Evolutionary conservation across 352 stramenopile genomes (phyloP), one percentile per base, ranked within the genome.

Genomic region (Elongisporangium anandrum): DNA sequence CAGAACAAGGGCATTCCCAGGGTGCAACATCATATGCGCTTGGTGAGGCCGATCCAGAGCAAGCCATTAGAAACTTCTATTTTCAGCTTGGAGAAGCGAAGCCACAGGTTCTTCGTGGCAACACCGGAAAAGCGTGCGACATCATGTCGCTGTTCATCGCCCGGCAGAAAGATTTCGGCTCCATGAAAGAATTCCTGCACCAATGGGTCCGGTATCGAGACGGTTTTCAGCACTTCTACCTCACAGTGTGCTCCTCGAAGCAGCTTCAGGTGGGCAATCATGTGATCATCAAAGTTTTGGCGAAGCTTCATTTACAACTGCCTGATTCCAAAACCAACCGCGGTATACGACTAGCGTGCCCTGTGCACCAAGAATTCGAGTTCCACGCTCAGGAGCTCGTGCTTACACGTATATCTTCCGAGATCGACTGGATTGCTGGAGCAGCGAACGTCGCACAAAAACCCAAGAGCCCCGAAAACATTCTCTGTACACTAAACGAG

Each of bases 141-240:
- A 55, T 17, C 34, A 45, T 17, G 34, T 24, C 56, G 2, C 52
- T 69, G 22, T 63, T 71, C 26, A 52, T 56, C 2, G 59, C 72
- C 19, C 54, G 76, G 49, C 68, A 78, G 50, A 59, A 62, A 34
- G 69, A 81, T 52, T 86, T 86, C 48, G 59, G 59, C 45, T 74
- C 71, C 9, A 59, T 79, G 2, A 59, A 79, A n/a, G 72, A 68
- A 2, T 48, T 83, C 4, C 70, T 64, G 29, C 57, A 62, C 15
- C 71, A 80, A 41, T 86, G 73, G 73, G 52, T 73, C 17, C 77
- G 64, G 54, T 82, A 86, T 29, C 62, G 64, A n/a, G 51, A 72
- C 34, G 66, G 76, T 22, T 83, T 86, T 52, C 60, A 72, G 9
- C 39, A 69, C 21, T 86, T 83, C 55, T 54, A 77, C 22, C 54